Conservation (phyloP, 73 alveolate species). For the Uronychia setigera region DNA sequence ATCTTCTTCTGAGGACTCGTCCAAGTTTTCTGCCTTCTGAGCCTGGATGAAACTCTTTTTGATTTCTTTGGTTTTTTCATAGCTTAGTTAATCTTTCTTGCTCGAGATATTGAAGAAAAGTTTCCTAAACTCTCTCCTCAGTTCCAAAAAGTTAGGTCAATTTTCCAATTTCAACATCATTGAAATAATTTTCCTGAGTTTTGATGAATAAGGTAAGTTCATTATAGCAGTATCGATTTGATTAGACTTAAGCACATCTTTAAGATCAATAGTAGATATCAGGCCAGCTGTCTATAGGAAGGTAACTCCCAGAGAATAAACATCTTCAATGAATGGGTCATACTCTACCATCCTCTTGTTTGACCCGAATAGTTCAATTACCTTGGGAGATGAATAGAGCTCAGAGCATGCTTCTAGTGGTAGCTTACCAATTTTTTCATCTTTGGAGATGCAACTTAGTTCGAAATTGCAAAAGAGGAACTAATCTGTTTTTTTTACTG, state of each 20-base stretch:
- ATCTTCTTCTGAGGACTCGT: background rate
- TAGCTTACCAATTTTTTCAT: background rate
- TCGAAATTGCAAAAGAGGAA: background rate
- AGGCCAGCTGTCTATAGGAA: conserved; percentile 6
- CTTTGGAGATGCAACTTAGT: background rate
- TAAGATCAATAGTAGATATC: background rate
- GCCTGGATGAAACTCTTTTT: background rate
- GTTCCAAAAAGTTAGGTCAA: background rate
- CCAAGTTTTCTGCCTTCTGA: background rate
- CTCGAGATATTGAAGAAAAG: background rate
- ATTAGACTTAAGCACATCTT: background rate
- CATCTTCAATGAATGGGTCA: conserved; percentile 60
- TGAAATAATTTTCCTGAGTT: background rate
- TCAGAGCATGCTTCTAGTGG: conserved; percentile 12
- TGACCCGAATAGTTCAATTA: background rate
- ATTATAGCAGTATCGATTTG: background rate
- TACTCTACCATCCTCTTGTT: background rate
- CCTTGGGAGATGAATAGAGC: conserved; percentile 9
- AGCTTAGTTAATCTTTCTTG: background rate
- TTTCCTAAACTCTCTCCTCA: background rate
- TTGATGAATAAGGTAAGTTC: background rate
- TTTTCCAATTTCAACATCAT: background rate
- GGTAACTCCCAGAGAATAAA: conserved; percentile 42
- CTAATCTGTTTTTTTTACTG: background rate
- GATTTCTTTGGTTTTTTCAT: background rate